Conservation (phyloP, 2,329 filamentous ascomycete species). For the Apiospora aurea region DNA sequence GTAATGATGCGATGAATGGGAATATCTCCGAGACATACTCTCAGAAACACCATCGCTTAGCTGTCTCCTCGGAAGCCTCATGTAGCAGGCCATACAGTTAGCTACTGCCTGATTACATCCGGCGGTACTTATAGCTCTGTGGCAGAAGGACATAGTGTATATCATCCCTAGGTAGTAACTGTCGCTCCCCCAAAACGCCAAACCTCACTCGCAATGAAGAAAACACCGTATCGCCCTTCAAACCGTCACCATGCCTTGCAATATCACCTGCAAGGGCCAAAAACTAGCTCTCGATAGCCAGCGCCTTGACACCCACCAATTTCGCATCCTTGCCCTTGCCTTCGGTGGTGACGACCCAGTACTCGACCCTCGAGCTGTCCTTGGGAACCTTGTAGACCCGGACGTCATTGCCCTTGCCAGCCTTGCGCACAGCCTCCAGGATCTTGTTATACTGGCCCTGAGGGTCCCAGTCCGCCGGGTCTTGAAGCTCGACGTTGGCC, state of each 20-base stretch:
- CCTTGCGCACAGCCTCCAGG: constrained; percentile 72
- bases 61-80: neutral
- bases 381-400: constrained; percentile 76
- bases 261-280: neutral
- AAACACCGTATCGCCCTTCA: neutral
- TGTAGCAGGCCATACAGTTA: neutral
- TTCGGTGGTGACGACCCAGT: constrained; percentile 77
- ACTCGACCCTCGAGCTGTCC: constrained; percentile 72
- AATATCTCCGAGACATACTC: neutral
- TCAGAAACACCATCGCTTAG: neutral
- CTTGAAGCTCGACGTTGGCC: constrained; percentile 69
- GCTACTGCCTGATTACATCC: neutral
- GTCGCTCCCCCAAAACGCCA: neutral
- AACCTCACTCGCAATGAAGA: neutral
- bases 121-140: neutral
- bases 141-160: neutral
- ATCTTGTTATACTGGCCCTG: constrained; percentile 73
- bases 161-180: neutral
- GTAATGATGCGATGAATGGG: neutral
- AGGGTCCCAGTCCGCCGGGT: constrained; percentile 76
- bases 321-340: constrained; percentile 60
- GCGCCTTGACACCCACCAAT: constrained; percentile 79
- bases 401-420: constrained; percentile 69
- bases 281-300: constrained; percentile 75
- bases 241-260: neutral